Evolutionary conservation across 108 stramenopile species (phyloP).

Genomic region (Cyclotella sp.): DNA sequence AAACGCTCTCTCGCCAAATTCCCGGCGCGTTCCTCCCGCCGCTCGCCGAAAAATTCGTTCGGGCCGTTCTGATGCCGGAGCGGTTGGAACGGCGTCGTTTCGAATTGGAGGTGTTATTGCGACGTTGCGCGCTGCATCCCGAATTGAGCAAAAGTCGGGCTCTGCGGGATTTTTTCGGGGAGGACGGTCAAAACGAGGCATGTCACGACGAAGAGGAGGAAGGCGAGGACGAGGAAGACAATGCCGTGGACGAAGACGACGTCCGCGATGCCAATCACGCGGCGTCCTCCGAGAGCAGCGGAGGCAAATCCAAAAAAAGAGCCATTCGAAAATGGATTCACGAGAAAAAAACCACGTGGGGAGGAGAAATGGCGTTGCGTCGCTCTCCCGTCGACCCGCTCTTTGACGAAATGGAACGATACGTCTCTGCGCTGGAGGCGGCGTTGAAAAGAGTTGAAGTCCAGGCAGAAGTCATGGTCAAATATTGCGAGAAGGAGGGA

Average conservation of each 20-base stretch:
- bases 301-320: conserved; percentile 27
- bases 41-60: conserved; percentile 79
- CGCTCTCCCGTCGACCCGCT: conserved; percentile 45
- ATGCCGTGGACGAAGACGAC: no score
- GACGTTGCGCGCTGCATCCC: conserved; percentile 67
- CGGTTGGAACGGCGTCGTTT: conserved; percentile 79
- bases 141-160: conserved; percentile 70
- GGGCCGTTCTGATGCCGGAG: conserved; percentile 62
- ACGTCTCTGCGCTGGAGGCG: conserved; percentile 49
- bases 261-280: no score
- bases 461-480: conserved; percentile 44
- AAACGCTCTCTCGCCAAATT: conserved; percentile 73
- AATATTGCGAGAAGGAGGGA: conserved; percentile 12
- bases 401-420: conserved; percentile 49
- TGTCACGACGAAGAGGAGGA: neutral
- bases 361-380: conserved; percentile 29
- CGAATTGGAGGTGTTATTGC: conserved; percentile 81
- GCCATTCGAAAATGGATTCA: conserved; percentile 54
- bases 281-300: no score
- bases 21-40: conserved; percentile 92
- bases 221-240: conserved; percentile 1
- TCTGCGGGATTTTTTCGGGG: conserved; percentile 78
- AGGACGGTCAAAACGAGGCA: conserved; percentile 25
- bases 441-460: conserved; percentile 38
- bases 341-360: conserved; percentile 45